phyloP scores from a whole-genome alignment of 1,284 basidiomycete genomes.

The Heterobasidion occidentale region DNA sequence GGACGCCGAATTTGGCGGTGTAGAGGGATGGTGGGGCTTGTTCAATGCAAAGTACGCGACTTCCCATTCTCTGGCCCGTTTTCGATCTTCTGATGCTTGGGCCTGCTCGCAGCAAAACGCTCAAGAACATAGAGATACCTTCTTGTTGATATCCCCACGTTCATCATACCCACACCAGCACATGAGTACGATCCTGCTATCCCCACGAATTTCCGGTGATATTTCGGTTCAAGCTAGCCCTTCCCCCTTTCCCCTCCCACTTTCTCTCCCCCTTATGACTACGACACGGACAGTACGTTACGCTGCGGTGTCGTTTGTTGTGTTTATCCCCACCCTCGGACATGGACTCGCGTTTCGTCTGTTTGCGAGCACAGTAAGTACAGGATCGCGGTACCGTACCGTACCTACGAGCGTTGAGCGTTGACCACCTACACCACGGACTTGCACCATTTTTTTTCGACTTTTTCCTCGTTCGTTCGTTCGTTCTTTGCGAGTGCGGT shows the following conservation, averaged over 20 bases:
- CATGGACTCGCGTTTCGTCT: too few species aligned
- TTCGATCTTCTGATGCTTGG: slow-evolving; percentile 6
- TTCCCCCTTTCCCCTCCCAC: not conserved
- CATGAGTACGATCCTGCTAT: not conserved
- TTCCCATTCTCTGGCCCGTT: not conserved
- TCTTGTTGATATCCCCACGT: slow-evolving; percentile 10
- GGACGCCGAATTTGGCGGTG: slow-evolving; percentile 68
- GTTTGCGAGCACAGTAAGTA: too few species aligned
- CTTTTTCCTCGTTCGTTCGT: not conserved
- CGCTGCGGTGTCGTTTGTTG: too few species aligned
- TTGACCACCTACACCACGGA: too few species aligned
- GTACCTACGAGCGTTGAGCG: too few species aligned
- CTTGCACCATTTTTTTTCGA: not conserved
- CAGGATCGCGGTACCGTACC: too few species aligned
- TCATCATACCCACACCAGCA: not conserved
- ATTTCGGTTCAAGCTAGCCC: not conserved
- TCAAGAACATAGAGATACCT: slow-evolving; percentile 24
- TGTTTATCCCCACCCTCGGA: too few species aligned
- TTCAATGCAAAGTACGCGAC: slow-evolving; percentile 46
- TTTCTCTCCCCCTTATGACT: too few species aligned
- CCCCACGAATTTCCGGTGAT: not conserved
- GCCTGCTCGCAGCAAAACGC: slow-evolving; percentile 20
- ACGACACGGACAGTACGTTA: too few species aligned
- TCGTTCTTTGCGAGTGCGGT: not conserved
- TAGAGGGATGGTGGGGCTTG: slow-evolving; percentile 71